Evolutionary conservation across 352 stramenopile species (phyloP), one percentile per base, ranked within the genome.

Genomic region (Globisporangium splendens): DNA sequence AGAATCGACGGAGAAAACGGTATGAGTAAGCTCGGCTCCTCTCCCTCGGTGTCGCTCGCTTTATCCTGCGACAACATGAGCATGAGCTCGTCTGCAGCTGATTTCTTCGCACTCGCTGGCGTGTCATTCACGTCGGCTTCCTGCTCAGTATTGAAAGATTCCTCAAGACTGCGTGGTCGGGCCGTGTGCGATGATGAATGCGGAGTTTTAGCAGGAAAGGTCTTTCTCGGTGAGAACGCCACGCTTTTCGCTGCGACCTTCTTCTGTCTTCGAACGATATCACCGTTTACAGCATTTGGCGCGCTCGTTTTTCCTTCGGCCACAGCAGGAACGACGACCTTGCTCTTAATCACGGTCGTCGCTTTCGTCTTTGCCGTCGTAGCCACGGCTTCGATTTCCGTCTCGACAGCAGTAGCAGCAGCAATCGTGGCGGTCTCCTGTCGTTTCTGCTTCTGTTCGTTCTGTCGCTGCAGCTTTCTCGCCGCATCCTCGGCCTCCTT

Each of bases 21-120:
- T 8, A 86, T 57, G 59, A 90, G 82, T 38, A 91, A 70, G 64
- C 70, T 85, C 52, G 71, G 63, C 35, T 72, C 72, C 13, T 76
- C 70, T 42, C 73, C 70, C 53, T 90, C 80, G 15, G 76, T 79
- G 43, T 91, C 80, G 50, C 81, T 91, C 15, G 59, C 65, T 38
- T 76, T 78, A 33, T 86, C 69, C 46, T 80, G 62, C 20, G 76
- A 75, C 41, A 90, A 66, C 60, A 91, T 74, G 14, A 77, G 61
- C 28, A 87, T 57, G 35, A 91, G 54, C 18, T 82, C 80, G 33
- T 84, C 69, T 10, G 76, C 72, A 0, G 65, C 65, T 14, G 75
- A 60, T 14, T 65, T 67, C 1, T 63, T 66, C 4, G 59, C 10
- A 11, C 54, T 12, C 56, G 48, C 21, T 59, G 73, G 4, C 65